phyloP scores from a whole-genome alignment of 2,329 filamentous ascomycete species.

The Fusarium nisikadoi region DNA sequence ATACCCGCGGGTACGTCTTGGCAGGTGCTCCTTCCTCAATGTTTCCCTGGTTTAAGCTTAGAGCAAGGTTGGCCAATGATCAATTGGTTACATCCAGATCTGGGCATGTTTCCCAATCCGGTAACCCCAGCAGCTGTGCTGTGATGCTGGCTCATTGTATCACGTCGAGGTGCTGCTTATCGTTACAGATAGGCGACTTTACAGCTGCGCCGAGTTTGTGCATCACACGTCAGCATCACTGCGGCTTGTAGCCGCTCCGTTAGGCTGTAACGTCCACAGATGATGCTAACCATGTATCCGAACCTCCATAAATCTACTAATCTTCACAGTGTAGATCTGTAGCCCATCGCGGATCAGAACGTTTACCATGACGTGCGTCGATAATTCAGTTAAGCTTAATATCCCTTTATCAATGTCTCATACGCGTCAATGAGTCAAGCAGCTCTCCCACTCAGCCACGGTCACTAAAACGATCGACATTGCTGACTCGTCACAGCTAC shows the following conservation, averaged over 20 bases:
- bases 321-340: background rate
- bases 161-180: background rate
- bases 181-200: background rate
- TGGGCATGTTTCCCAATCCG: background rate
- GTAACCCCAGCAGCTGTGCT: background rate
- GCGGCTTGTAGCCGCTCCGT: background rate
- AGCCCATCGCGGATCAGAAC: background rate
- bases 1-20: background rate
- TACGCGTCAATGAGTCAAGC: slow-evolving; percentile 32
- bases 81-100: background rate
- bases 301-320: background rate
- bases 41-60: background rate
- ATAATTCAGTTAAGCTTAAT: slow-evolving; percentile 33
- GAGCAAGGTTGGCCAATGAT: background rate
- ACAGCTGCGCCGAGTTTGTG: background rate
- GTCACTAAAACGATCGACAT: slow-evolving; percentile 19
- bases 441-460: slow-evolving; percentile 11
- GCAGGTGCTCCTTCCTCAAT: background rate
- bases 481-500: slow-evolving; percentile 15
- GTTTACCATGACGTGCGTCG: background rate
- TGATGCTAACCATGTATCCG: background rate
- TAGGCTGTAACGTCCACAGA: background rate
- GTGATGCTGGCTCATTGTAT: background rate
- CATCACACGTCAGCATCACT: background rate
- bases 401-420: slow-evolving; percentile 32